These are phyloP conservation scores for Silene conica DNA, from an alignment of 148 eudicot species.

Conservation along the genomic window DNA sequence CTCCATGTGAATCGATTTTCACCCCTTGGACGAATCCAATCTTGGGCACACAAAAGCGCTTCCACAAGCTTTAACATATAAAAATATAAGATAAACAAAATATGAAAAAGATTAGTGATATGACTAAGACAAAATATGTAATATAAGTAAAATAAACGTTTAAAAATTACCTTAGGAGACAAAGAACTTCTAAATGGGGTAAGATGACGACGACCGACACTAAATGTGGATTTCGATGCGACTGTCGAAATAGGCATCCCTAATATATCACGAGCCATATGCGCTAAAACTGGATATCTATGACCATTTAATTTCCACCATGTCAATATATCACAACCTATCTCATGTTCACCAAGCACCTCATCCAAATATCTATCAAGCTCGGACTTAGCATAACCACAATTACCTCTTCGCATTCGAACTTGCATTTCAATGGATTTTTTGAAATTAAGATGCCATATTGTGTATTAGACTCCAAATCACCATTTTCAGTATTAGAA, in stretches of 20 bases:
- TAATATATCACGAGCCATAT: slow-evolving; percentile 8
- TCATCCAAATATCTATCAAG: background rate
- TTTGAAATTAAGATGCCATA: background rate
- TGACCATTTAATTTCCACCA: slow-evolving; percentile 14
- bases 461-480: background rate
- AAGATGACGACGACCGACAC: slow-evolving; percentile 20
- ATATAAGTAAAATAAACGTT: background rate
- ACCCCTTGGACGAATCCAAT: no score
- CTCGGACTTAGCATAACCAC: background rate
- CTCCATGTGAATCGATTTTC: no score
- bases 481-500: background rate
- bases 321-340: background rate
- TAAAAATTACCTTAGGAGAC: background rate
- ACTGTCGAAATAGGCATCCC: slow-evolving; percentile 5
- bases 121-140: background rate
- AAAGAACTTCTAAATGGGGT: slow-evolving; percentile 21
- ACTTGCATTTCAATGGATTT: slow-evolving; percentile 8
- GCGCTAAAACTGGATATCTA: slow-evolving; percentile 9
- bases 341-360: background rate
- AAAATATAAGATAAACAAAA: no score
- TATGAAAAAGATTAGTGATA: background rate
- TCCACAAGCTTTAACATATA: no score
- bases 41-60: no score
- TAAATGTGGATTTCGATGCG: slow-evolving; percentile 2
- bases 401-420: background rate